Conservation (phyloP, 192 early-diverging fungal species). For the Podochytrium sp. region DNA sequence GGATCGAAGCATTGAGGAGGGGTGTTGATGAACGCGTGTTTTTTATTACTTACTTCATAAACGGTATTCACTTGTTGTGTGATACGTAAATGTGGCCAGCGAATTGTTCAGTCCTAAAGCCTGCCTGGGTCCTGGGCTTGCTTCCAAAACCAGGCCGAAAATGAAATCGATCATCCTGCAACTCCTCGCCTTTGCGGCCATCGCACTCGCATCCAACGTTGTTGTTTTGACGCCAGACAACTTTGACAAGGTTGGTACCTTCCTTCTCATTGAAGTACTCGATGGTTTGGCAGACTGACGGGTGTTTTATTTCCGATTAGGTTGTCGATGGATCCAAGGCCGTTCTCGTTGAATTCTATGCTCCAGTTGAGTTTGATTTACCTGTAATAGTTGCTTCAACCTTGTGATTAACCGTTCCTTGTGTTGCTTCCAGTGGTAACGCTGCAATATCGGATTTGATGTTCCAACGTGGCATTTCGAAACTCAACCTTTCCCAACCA, state of each 20-base stretch:
- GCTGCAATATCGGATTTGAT: neutral
- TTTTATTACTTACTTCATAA: no score
- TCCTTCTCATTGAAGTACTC: neutral
- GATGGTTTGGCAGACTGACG: neutral
- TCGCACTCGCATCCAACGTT: conserved; percentile 42
- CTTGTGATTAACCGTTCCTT: no score
- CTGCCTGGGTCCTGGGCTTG: no score
- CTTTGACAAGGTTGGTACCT: conserved; percentile 56
- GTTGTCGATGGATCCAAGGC: conserved; percentile 73
- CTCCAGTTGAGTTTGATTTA: conserved; percentile 57
- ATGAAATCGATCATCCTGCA: neutral
- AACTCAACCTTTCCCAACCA: neutral
- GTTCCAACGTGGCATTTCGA: neutral
- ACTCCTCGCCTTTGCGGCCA: neutral
- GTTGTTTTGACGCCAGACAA: conserved; percentile 56
- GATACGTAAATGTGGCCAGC: no score
- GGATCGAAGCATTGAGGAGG: no score
- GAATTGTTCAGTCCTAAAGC: no score
- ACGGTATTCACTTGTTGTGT: no score
- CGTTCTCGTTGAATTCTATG: conserved; percentile 86
- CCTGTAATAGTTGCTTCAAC: neutral
- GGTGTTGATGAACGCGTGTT: no score
- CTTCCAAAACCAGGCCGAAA: neutral
- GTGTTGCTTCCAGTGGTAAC: conserved; percentile 17
- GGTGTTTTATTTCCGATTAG: neutral